These are phyloP conservation scores for Ophiostoma sp. DNA, from an alignment of 2,329 filamentous ascomycete genomes.

Conservation along the genomic window DNA sequence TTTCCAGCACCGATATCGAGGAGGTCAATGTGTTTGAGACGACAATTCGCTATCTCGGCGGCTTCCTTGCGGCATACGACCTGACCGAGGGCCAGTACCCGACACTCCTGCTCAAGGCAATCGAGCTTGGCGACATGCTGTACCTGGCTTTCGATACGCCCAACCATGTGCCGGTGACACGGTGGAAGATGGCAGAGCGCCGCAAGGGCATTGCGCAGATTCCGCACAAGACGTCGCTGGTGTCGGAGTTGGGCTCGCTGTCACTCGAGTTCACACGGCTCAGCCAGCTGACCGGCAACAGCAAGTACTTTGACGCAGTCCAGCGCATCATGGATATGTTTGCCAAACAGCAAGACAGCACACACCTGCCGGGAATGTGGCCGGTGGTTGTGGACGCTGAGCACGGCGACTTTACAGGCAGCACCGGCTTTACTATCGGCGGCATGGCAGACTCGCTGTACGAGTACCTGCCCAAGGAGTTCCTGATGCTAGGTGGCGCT, in stretches of 20 bases:
- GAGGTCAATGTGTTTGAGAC: slow-evolving; percentile 56
- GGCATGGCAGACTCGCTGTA: slow-evolving; percentile 55
- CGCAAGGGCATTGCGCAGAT: background rate
- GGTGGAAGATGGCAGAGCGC: slow-evolving; percentile 39
- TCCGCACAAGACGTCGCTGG: slow-evolving; percentile 27
- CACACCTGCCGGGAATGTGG: slow-evolving; percentile 58
- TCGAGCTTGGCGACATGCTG: slow-evolving; percentile 50
- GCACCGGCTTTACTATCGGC: slow-evolving; percentile 52
- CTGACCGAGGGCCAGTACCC: slow-evolving; percentile 43
- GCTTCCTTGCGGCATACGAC: slow-evolving; percentile 63
- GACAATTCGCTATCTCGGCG: slow-evolving; percentile 65
- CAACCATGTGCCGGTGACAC: slow-evolving; percentile 46
- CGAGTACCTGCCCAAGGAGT: slow-evolving; percentile 61
- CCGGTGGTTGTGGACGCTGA: slow-evolving; percentile 49
- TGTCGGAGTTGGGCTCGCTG: slow-evolving; percentile 52
- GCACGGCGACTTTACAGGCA: slow-evolving; percentile 52
- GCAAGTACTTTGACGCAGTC: slow-evolving; percentile 57
- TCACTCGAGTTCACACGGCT: slow-evolving; percentile 59
- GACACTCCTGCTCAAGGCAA: slow-evolving; percentile 44
- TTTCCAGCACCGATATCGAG: slow-evolving; percentile 38
- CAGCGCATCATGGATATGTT: slow-evolving; percentile 53
- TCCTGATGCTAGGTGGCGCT: slow-evolving; percentile 58
- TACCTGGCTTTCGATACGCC: slow-evolving; percentile 51
- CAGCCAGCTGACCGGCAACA: slow-evolving; percentile 55
- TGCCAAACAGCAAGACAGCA: slow-evolving; percentile 48